Percentiles rank a stretch among this genome's conserved stretches.
Evolutionary conservation across 176 grass and related monocot genomes (phyloP).

Genomic region (Poa annua): DNA sequence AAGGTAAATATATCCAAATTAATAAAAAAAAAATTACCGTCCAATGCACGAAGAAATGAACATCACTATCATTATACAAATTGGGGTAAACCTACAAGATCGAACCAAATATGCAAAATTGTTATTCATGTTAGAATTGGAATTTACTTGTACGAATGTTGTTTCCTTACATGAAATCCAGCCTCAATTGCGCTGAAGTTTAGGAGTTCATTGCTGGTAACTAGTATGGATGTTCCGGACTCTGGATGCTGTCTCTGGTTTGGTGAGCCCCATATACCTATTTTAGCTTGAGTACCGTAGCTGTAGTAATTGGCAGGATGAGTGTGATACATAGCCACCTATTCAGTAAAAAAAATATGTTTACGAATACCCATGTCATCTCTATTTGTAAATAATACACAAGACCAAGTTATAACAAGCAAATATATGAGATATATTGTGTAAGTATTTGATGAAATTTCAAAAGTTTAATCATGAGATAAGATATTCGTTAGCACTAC

Average conservation of each 20-base stretch:
- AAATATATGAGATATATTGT: background rate
- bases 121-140: background rate
- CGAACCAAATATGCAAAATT: background rate
- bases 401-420: background rate
- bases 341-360: background rate
- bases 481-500: too few relatives aligned
- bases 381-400: background rate
- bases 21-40: background rate
- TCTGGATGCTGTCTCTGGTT: conserved; percentile 24
- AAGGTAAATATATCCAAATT: background rate
- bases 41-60: conserved; percentile 21
- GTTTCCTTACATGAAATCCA: conserved; percentile 25
- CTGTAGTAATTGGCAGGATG: background rate
- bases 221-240: conserved; percentile 35
- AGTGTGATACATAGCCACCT: conserved; percentile 14
- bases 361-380: background rate
- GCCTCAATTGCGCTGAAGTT: conserved; percentile 5
- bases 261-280: conserved; percentile 36
- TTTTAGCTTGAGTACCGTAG: conserved; percentile 25
- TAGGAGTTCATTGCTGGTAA: background rate
- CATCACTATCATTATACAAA: conserved; percentile 5
- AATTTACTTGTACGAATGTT: background rate
- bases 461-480: too few relatives aligned
- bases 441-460: too few relatives aligned
- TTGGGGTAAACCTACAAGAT: background rate